Conservation (phyloP, 2,329 filamentous ascomycete species). For the Arthrocladium fulminans region DNA sequence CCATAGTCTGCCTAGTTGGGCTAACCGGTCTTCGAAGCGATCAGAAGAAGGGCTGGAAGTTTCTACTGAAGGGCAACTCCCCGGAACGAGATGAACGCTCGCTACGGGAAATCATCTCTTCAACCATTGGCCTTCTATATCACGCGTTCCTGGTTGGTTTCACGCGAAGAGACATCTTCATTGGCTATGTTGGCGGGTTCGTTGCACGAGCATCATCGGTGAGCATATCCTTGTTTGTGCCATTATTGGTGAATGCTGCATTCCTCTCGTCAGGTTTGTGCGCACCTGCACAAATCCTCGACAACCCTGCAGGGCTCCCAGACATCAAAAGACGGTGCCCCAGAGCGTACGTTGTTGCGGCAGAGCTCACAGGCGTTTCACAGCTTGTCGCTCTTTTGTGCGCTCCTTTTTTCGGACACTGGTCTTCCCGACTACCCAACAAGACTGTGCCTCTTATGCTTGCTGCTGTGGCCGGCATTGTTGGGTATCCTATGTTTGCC, state of each 20-base stretch:
- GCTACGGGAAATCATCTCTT: neutral
- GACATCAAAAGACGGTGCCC: slow-evolving; percentile 80
- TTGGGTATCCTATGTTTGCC: slow-evolving; percentile 70
- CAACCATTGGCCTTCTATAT: slow-evolving; percentile 47
- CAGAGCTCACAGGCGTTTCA: slow-evolving; percentile 78
- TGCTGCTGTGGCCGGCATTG: slow-evolving; percentile 62
- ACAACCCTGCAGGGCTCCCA: slow-evolving; percentile 26
- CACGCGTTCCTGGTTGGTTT: slow-evolving; percentile 62
- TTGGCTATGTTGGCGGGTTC: slow-evolving; percentile 89
- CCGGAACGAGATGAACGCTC: slow-evolving; percentile 13
- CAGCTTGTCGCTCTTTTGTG: slow-evolving; percentile 77
- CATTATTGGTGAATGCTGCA: slow-evolving; percentile 83
- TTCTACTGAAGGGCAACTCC: slow-evolving; percentile 17
- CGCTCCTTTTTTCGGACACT: slow-evolving; percentile 78
- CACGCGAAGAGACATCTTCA: slow-evolving; percentile 65
- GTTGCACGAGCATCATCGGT: slow-evolving; percentile 91
- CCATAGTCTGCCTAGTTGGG: slow-evolving; percentile 68
- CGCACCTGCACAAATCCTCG: slow-evolving; percentile 34
- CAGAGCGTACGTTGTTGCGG: slow-evolving; percentile 77
- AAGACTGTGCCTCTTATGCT: slow-evolving; percentile 67
- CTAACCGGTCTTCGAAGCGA: slow-evolving; percentile 62
- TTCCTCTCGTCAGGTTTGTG: slow-evolving; percentile 77
- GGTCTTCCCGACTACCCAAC: slow-evolving; percentile 58
- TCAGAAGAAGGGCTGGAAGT: slow-evolving; percentile 60
- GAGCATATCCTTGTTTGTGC: slow-evolving; percentile 89